Percentiles rank a stretch among this genome's conserved stretches.
These are phyloP conservation scores for Candida easanensis DNA, from an alignment of 805 yeast genomes.

Conservation along the genomic window DNA sequence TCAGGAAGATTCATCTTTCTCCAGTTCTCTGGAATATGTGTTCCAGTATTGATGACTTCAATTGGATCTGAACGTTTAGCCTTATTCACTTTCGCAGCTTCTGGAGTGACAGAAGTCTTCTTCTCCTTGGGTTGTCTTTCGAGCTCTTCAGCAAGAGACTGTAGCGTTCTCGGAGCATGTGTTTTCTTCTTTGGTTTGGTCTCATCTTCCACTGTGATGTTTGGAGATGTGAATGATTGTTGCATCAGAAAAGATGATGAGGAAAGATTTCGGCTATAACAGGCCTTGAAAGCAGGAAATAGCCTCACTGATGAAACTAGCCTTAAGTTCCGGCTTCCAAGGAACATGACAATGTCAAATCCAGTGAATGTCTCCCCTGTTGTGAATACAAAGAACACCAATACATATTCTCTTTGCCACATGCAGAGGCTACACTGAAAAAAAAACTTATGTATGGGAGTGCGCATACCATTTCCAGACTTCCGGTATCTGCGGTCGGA, in stretches of 20 bases:
- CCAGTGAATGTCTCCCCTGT: too few species aligned
- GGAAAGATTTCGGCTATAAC: not conserved
- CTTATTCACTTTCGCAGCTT: not conserved
- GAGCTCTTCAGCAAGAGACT: not conserved
- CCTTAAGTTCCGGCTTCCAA: not conserved
- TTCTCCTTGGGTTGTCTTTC: not conserved
- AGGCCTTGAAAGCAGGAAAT: not conserved
- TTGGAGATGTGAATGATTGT: slow-evolving; percentile 1
- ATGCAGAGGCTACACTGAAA: not conserved
- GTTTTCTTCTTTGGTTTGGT: slow-evolving; percentile 3
- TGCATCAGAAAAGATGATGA: slow-evolving; percentile 3
- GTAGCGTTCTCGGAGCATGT: slow-evolving; percentile 6
- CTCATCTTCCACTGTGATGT: slow-evolving; percentile 1
- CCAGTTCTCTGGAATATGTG: slow-evolving; percentile 42
- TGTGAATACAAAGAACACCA: too few species aligned
- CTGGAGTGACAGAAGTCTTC: not conserved
- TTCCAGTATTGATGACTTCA: slow-evolving; percentile 10
- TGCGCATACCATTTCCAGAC: slow-evolving; percentile 2
- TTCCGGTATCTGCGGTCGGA: slow-evolving; percentile 11
- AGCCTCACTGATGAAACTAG: not conserved
- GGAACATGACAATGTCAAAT: too few species aligned
- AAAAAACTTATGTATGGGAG: not conserved
- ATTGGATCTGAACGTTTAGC: slow-evolving; percentile 4
- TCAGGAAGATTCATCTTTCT: slow-evolving; percentile 45
- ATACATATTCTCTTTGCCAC: too few species aligned